Evolutionary conservation across 2,329 filamentous ascomycete genomes (phyloP).

Genomic region (Ceratocystis lukuohia): DNA sequence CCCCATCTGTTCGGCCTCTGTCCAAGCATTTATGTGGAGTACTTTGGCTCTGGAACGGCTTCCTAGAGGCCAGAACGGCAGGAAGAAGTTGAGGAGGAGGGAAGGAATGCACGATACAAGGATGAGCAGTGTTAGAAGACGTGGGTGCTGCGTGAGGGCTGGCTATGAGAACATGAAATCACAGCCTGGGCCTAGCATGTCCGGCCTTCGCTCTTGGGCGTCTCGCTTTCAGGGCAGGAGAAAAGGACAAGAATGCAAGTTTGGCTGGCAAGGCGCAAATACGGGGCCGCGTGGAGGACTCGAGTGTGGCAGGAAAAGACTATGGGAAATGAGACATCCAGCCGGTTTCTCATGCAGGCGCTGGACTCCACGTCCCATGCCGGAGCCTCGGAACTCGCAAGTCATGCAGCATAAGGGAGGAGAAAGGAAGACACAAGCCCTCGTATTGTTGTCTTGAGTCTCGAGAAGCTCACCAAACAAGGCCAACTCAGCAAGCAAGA

Average conservation of each 20-base stretch:
- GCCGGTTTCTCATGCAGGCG: neutral
- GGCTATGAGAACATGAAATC: neutral
- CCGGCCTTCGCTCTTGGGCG: too few relatives aligned
- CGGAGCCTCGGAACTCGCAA: neutral
- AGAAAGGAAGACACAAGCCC: neutral
- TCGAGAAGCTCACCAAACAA: neutral
- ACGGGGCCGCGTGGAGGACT: neutral
- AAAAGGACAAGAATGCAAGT: too few relatives aligned
- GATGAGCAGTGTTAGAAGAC: neutral
- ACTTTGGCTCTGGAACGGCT: neutral
- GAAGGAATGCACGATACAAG: neutral
- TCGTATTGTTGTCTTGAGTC: neutral
- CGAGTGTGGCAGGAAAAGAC: neutral
- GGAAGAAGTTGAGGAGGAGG: neutral
- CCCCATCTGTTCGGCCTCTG: neutral
- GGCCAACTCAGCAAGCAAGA: neutral
- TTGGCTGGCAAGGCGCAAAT: neutral
- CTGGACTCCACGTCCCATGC: neutral
- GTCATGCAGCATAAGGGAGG: neutral
- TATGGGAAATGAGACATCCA: neutral
- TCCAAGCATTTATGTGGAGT: neutral
- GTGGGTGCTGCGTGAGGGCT: too few relatives aligned
- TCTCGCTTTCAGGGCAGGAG: too few relatives aligned
- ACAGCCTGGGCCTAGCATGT: neutral
- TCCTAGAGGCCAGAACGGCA: conserved; percentile 3